Base-by-base conservation (phyloP, 1,284 basidiomycete genomes). In the Cryptococcus depauperatus region DNA sequence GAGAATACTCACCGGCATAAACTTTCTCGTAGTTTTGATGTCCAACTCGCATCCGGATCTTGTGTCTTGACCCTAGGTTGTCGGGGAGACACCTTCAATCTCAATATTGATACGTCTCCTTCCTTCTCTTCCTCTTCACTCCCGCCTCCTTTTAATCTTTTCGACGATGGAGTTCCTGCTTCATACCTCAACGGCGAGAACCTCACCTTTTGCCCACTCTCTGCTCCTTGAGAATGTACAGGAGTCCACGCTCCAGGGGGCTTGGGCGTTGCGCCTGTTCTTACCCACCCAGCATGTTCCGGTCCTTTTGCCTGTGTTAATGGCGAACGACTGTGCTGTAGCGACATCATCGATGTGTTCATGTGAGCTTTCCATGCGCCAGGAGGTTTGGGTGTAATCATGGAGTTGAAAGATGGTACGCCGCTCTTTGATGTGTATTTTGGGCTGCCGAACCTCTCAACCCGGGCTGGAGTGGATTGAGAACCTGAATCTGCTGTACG, bases 161-260 rank as follows among this genome's bases (percentile, higher is more conserved):
- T 19, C 18, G n/a, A n/a, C 13, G 2, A 13, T 26, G 27, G 23
- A 22, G 19, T 10, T 37, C 35, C 21, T 8, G 21, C 18, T 22
- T 37, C 35, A 38, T 27, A 35, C 44, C 16, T 28, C 16, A 41
- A 41, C 1, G 39, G 39, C 16, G 39, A 41, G 7, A 30, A 28
- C 3, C 39, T 28, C 3, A 41, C 39, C 27, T 19, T 9, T 30
- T 16, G 14, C 35, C 21, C 8, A 14, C 10, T 19, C n/a, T 19
- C 35, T 37, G 35, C 7, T 23, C 35, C 10, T 21, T 19, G 35
- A 5, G 23, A 40, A 8, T 42, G 46, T 2, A 50, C 47, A 18
- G 34, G 40, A 23, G 37, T 18, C 55, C 55, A 59, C 21, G 52
- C 58, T 16, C 58, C 58, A 5, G 58, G 58, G 7, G 54, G 50